Evolutionary conservation across 2,329 filamentous ascomycete species (phyloP), one percentile per base, ranked within the genome.

Genomic region (Tolypocladium ophioglossoides): DNA sequence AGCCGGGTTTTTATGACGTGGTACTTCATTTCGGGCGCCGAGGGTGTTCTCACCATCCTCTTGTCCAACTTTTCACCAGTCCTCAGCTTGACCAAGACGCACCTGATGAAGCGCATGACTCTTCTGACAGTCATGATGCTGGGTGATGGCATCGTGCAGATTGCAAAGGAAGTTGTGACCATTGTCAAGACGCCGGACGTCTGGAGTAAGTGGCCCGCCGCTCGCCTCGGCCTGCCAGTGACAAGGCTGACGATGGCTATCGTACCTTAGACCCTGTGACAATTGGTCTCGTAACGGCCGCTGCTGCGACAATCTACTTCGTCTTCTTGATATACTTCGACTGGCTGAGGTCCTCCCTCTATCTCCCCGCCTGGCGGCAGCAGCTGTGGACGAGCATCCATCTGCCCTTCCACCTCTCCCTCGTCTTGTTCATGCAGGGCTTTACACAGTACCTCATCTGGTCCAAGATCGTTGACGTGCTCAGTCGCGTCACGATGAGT

Each of bases 71-170:
- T 72, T 27, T 84, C 75, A 64, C 72, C 76, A 4, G 76, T 79
- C 51, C 72, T 86, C 46, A 80, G 79, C 53, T 83, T 86, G 62
- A 77, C 80, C 56, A 73, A 78, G 54, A 86, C 81, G 0, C 81
- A 85, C 63, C 65, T 86, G 53, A 82, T 83, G 61, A 80, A 83
- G 61, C 76, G 84, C 11, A 78, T 86, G 75, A 78, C 77, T 14
- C 71, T 85, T 2, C 70, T 86, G 54, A 86, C 83, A 0, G 72
- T 86, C 50, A 84, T 86, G 56, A 82, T 87, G 54, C 77, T 86
- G 55, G 83, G 84, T 16, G 83, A 86, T 61, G 82, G 82, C 51
- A 78, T 84, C 18, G 83, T 85, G 40, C 77, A 79, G n/a, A 70
- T 85, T 9, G 68, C 70, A 1, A 68, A 71, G 54, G 72, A 72